These are phyloP conservation scores for Tolypocladium guangdongense DNA, from an alignment of 2,329 filamentous ascomycete species.

Conservation along the genomic window DNA sequence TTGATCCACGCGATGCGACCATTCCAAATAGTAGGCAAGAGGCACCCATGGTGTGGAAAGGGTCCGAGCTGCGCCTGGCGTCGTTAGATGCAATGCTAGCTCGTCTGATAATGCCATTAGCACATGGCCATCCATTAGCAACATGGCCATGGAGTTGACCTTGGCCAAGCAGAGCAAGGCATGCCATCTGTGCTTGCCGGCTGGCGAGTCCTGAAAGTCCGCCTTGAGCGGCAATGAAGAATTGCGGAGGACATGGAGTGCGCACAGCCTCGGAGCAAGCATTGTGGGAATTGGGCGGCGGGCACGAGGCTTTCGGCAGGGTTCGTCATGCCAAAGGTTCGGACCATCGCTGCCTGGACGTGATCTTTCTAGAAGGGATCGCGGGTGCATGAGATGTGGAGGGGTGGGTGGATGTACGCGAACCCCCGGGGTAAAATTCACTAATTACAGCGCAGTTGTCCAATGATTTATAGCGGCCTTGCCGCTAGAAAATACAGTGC, in stretches of 20 bases:
- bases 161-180: not conserved
- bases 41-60: too few relatives aligned
- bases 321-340: not conserved
- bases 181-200: not conserved
- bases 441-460: too few relatives aligned
- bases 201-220: not conserved
- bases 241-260: not conserved
- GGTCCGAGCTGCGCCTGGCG: too few relatives aligned
- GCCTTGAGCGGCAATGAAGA: not conserved
- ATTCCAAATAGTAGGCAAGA: too few relatives aligned
- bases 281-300: not conserved
- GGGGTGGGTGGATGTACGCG: not conserved
- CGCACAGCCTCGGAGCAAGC: not conserved
- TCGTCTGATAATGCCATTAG: not conserved
- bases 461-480: too few relatives aligned
- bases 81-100: not conserved
- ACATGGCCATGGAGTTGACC: not conserved
- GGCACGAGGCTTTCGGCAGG: not conserved
- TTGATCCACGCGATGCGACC: not conserved
- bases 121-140: too few relatives aligned
- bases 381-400: not conserved
- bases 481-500: too few relatives aligned
- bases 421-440: too few relatives aligned
- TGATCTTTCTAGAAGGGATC: too few relatives aligned
- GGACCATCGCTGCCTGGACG: not conserved